These are phyloP conservation scores for Pyricularia pennisetigena DNA, from an alignment of 2,329 filamentous ascomycete genomes.

Conservation along the genomic window DNA sequence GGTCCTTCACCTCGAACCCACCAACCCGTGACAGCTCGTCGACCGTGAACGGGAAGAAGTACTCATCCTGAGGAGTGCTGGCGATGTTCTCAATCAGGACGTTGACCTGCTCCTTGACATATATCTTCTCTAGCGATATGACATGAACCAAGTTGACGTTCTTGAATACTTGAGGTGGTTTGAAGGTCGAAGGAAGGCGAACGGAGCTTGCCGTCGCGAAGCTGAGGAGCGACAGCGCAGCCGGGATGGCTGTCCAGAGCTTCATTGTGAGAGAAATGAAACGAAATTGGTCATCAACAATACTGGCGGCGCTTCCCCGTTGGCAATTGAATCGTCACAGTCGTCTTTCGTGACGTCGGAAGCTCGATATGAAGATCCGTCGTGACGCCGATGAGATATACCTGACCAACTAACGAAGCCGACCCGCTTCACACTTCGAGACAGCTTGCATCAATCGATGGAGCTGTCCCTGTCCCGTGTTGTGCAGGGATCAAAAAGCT, in stretches of 20 bases:
- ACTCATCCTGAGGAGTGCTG: conserved; percentile 70
- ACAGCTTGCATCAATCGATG: conserved; percentile 6
- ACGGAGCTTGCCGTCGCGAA: conserved; percentile 23
- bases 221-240: conserved; percentile 46
- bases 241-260: conserved; percentile 41
- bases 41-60: conserved; percentile 80
- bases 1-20: conserved; percentile 84
- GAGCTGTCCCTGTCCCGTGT: background rate
- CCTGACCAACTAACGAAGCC: background rate
- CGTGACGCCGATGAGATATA: background rate
- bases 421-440: conserved; percentile 1
- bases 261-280: conserved; percentile 28
- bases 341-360: background rate
- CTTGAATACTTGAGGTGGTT: conserved; percentile 83
- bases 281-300: conserved; percentile 8
- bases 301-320: background rate
- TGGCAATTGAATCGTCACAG: background rate
- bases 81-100: conserved; percentile 88
- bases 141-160: conserved; percentile 86
- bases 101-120: conserved; percentile 83
- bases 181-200: conserved; percentile 58
- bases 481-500: conserved; percentile 2
- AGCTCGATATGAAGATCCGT: background rate
- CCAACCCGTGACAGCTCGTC: conserved; percentile 69
- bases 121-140: conserved; percentile 88